Conservation (phyloP, 1,284 basidiomycete species). For the Meira nashicola region DNA sequence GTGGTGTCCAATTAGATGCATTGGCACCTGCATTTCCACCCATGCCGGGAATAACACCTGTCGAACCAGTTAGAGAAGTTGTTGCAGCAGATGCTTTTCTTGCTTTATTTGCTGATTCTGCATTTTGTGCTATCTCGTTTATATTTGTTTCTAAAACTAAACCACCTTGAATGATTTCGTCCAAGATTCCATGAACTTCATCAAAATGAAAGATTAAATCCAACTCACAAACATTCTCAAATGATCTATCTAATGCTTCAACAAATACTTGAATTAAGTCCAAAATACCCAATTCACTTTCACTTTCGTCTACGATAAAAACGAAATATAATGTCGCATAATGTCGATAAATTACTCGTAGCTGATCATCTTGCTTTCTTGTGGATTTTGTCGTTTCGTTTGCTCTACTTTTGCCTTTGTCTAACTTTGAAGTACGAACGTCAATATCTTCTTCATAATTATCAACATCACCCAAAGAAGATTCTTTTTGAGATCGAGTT, state of each 20-base stretch:
- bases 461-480: background rate
- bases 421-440: background rate
- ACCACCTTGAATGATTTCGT: constrained; percentile 93
- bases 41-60: background rate
- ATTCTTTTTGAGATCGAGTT: background rate
- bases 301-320: constrained; percentile 88
- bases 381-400: background rate
- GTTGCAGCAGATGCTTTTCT: constrained; percentile 10
- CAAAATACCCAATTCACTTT: constrained; percentile 91
- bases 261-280: constrained; percentile 99
- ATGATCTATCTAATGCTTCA: constrained; percentile 87
- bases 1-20: background rate
- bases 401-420: background rate
- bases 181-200: constrained; percentile 88
- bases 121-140: constrained; percentile 74
- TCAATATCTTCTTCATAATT: background rate
- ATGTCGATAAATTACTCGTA: constrained; percentile 54
- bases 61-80: background rate
- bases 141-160: constrained; percentile 97
- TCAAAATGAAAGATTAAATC: constrained; percentile 99
- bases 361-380: constrained; percentile 26
- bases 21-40: background rate
- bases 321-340: constrained; percentile 97
- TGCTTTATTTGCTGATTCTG: constrained; percentile 57
- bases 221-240: constrained; percentile 97